Evolutionary conservation across 176 grass and related monocot genomes (phyloP).

Genomic region (Metroxylon sagu): DNA sequence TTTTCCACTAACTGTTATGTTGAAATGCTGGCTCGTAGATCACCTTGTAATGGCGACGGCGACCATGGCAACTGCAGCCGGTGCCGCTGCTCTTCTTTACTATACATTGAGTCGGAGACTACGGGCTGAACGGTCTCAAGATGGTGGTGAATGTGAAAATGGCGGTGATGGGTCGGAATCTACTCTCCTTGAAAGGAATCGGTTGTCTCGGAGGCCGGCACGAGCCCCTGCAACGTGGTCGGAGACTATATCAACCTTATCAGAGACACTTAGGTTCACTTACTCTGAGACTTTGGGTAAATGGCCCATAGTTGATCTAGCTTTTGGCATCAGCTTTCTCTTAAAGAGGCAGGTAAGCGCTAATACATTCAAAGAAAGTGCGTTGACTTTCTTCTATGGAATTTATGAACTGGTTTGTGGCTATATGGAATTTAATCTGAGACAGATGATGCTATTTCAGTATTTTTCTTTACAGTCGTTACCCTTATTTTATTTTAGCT

Average conservation of each 20-base stretch:
- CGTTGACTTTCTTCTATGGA: no score
- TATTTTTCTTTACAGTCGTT: no score
- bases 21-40: no score
- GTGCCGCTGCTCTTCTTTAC: constrained; percentile 64
- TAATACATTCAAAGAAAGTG: neutral
- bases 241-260: constrained; percentile 90
- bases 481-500: no score
- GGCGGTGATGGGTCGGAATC: constrained; percentile 14
- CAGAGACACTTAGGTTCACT: constrained; percentile 81
- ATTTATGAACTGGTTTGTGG: no score
- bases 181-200: constrained; percentile 22
- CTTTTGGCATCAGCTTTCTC: constrained; percentile 90
- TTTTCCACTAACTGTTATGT: no score
- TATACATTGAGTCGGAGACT: constrained; percentile 52
- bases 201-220: constrained; percentile 54
- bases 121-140: constrained; percentile 35
- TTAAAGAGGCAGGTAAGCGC: constrained; percentile 73
- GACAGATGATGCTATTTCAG: no score
- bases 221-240: constrained; percentile 87
- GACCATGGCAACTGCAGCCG: constrained; percentile 63
- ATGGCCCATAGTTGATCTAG: constrained; percentile 92
- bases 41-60: constrained; percentile 49
- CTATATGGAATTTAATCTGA: no score
- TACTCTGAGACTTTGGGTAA: constrained; percentile 95
- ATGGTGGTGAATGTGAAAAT: constrained; percentile 25